Percentiles rank a stretch among this genome's conserved stretches.
These are phyloP conservation scores for Bipolaris bicolor DNA, from an alignment of 2,329 filamentous ascomycete species.

Conservation along the genomic window DNA sequence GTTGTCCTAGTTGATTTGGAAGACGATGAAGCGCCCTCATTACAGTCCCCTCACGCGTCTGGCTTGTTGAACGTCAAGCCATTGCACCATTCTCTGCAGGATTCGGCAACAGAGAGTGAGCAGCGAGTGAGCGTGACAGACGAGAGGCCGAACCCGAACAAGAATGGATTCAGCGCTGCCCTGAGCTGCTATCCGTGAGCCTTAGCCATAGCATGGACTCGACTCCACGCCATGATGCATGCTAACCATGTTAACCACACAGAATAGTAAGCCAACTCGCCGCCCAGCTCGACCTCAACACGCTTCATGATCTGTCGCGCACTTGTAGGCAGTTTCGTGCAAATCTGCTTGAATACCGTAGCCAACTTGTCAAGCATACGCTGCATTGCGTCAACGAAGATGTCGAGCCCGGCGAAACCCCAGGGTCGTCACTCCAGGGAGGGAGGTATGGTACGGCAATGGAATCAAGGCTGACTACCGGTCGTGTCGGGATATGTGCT, in stretches of 20 bases:
- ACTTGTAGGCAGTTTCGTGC: slow-evolving; percentile 81
- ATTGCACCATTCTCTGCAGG: slow-evolving; percentile 35
- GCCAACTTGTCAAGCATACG: slow-evolving; percentile 73
- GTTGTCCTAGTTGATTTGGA: slow-evolving; percentile 54
- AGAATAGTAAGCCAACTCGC: slow-evolving; percentile 81
- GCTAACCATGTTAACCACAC: slow-evolving; percentile 41
- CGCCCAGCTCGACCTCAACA: slow-evolving; percentile 81
- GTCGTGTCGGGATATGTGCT: slow-evolving; percentile 80
- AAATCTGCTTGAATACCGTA: slow-evolving; percentile 79
- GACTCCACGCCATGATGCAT: slow-evolving; percentile 32
- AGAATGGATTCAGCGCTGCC: slow-evolving; percentile 66
- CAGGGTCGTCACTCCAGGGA: slow-evolving; percentile 48
- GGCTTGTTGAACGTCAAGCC: slow-evolving; percentile 34
- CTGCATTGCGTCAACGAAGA: slow-evolving; percentile 80
- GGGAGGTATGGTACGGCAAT: slow-evolving; percentile 23
- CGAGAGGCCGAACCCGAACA: slow-evolving; percentile 57
- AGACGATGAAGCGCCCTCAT: slow-evolving; percentile 45
- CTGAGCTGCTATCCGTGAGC: slow-evolving; percentile 73
- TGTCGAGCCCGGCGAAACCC: slow-evolving; percentile 59
- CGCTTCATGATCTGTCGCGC: slow-evolving; percentile 79
- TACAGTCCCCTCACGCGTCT: slow-evolving; percentile 27
- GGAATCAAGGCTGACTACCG: slow-evolving; percentile 55
- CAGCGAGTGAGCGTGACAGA: slow-evolving; percentile 27
- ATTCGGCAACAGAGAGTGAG: slow-evolving; percentile 8
- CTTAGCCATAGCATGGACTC: slow-evolving; percentile 43